Base-by-base conservation (phyloP, 495 filamentous ascomycete species). In the Penicillium argentinense region DNA sequence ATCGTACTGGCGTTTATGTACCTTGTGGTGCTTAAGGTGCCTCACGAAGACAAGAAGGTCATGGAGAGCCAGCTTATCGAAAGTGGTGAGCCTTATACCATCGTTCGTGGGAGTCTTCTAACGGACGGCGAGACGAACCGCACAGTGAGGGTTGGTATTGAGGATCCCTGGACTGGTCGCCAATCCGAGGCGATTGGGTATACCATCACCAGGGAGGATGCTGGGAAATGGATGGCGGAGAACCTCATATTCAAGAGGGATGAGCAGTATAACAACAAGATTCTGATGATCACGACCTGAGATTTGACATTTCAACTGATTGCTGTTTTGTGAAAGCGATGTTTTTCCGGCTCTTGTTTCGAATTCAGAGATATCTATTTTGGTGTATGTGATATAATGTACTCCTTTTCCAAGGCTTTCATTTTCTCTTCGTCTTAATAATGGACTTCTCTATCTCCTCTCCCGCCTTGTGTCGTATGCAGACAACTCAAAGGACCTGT, bases 11-110 rank as follows among this genome's bases (percentile, higher is more conserved):
- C 66, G 0, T 75, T 76, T 12, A 25, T 86, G 23, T 85, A 83
- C 59, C 53, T 70, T 27, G 56, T 70, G 52, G 1, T 79, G 27
- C 63, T 85, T 26, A 59, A 60, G 39, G 66, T 64, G 7, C 74
- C 82, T 28, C 79, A 81, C 46, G 66, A 47, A 8, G 84, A 87
- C 54, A 88, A 88, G 73, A 45, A 53, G 49, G 62, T 64, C 3
- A 84, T 85, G 81, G 82, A 87, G 53, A 54, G 67, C 4, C 42
- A 67, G 0, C 53, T 76, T 5, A 52, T 63, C 5, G 58, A 68
- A 25, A 64, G 63, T 37, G 60, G 47, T 23, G 56, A 45, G 39
- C 45, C 45, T 6, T 54, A 69, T 22, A 60, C 76, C 11, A 59
- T 84, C 25, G 57, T 85, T 11, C 63, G 81, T 9, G 67, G 71